These are phyloP conservation scores for Aspergillus nidulans DNA, from an alignment of 495 filamentous ascomycete species.

Conservation along the genomic window DNA sequence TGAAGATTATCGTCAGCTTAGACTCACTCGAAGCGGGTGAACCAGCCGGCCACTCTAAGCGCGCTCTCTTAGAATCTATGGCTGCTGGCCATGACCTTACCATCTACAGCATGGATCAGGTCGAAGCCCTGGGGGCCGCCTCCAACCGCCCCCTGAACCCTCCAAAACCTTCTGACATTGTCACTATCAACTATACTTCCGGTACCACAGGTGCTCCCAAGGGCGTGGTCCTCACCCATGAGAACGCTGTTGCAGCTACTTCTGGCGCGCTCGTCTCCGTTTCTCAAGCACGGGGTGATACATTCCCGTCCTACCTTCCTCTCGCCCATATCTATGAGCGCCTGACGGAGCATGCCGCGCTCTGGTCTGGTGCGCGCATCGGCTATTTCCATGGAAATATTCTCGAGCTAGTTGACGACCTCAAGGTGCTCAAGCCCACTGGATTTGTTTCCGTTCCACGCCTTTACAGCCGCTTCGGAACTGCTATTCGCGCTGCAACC, in stretches of 20 bases:
- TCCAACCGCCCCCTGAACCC: slow-evolving; percentile 61
- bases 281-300: slow-evolving; percentile 49
- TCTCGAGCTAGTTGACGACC: slow-evolving; percentile 78
- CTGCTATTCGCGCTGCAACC: slow-evolving; percentile 71
- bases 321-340: slow-evolving; percentile 93
- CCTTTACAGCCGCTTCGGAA: slow-evolving; percentile 87
- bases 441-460: slow-evolving; percentile 85
- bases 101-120: slow-evolving; percentile 71
- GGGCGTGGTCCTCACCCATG: slow-evolving; percentile 83
- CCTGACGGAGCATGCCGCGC: slow-evolving; percentile 68
- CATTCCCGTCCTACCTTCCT: slow-evolving; percentile 81
- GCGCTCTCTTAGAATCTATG: slow-evolving; percentile 65
- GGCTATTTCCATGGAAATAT: slow-evolving; percentile 97
- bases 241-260: slow-evolving; percentile 71
- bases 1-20: slow-evolving; percentile 86
- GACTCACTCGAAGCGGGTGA: slow-evolving; percentile 85
- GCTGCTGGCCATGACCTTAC: slow-evolving; percentile 67
- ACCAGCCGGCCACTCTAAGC: slow-evolving; percentile 71
- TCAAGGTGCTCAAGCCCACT: slow-evolving; percentile 82
- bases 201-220: slow-evolving; percentile 95
- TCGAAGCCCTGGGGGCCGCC: slow-evolving; percentile 70
- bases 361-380: slow-evolving; percentile 70
- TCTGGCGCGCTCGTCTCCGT: slow-evolving; percentile 52
- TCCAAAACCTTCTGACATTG: slow-evolving; percentile 68
- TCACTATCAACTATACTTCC: slow-evolving; percentile 97